Evolutionary conservation across 495 filamentous ascomycete species (phyloP).

Genomic region (Hypoxylon lienhwacheense): DNA sequence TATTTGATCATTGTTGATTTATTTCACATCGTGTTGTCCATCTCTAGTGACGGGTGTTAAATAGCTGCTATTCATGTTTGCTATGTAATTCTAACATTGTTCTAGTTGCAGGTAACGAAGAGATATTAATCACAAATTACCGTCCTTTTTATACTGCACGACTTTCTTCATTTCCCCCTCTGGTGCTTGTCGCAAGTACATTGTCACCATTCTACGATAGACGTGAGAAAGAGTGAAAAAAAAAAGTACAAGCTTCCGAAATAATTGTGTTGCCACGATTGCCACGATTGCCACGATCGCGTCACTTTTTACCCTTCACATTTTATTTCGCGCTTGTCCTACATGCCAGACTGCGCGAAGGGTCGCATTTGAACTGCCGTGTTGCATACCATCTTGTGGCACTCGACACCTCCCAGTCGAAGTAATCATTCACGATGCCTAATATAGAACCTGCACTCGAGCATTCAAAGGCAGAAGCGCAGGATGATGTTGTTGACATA

Average conservation of each 20-base stretch:
- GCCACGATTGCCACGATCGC: slow-evolving; percentile 8
- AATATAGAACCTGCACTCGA: slow-evolving; percentile 35
- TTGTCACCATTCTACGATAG: slow-evolving; percentile 1
- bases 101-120: slow-evolving; percentile 24
- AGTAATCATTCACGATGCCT: slow-evolving; percentile 31
- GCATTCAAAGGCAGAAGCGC: slow-evolving; percentile 26
- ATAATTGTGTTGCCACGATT: no score
- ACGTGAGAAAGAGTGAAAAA: background rate
- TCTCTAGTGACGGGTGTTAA: no score
- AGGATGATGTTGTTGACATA: slow-evolving; percentile 26
- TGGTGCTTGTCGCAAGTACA: slow-evolving; percentile 12
- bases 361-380: slow-evolving; percentile 5
- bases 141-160: slow-evolving; percentile 7
- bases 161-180: no score
- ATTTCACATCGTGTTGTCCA: no score
- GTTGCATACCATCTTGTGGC: slow-evolving; percentile 12
- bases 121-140: slow-evolving; percentile 12
- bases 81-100: slow-evolving; percentile 28
- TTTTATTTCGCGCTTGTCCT: slow-evolving; percentile 8
- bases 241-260: no score
- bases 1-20: no score
- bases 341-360: slow-evolving; percentile 10
- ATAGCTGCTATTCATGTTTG: no score
- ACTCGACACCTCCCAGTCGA: slow-evolving; percentile 13
- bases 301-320: slow-evolving; percentile 8